Evolutionary conservation across 345 rosid genomes (phyloP).

Genomic region (Salix koriyanagi): DNA sequence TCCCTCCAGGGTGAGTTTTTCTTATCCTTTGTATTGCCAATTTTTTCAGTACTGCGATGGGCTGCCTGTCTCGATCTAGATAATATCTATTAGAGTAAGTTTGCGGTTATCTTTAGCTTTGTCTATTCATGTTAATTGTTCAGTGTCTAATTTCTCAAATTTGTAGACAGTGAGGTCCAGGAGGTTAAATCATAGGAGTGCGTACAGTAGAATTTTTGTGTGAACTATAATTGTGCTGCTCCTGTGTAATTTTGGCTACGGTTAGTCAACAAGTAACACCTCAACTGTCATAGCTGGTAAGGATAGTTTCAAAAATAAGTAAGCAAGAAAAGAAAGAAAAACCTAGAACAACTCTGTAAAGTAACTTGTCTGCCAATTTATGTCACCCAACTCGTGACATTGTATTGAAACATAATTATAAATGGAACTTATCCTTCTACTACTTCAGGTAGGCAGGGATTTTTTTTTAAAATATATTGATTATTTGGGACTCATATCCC

Average conservation of each 20-base stretch:
- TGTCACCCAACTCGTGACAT: neutral
- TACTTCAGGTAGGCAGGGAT: too few species aligned
- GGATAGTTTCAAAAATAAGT: neutral
- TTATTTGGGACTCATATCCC: neutral
- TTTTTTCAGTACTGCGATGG: neutral
- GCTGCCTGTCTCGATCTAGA: neutral
- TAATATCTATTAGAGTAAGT: neutral
- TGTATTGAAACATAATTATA: neutral
- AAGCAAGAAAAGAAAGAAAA: neutral
- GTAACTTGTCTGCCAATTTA: neutral
- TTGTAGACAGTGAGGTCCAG: neutral
- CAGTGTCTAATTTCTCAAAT: neutral
- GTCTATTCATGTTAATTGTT: neutral
- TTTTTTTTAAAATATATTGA: too few species aligned
- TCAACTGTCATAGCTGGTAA: neutral
- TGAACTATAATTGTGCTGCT: neutral
- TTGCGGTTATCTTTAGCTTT: neutral
- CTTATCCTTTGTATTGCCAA: neutral
- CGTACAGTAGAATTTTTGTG: neutral
- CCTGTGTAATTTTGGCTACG: neutral
- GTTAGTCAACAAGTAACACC: neutral
- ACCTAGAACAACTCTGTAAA: neutral
- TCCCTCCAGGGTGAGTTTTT: constrained; percentile 78
- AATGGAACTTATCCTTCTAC: too few species aligned
- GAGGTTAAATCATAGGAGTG: neutral